Conservation (phyloP, 139 green algal species). For the Chlorella sp. region DNA sequence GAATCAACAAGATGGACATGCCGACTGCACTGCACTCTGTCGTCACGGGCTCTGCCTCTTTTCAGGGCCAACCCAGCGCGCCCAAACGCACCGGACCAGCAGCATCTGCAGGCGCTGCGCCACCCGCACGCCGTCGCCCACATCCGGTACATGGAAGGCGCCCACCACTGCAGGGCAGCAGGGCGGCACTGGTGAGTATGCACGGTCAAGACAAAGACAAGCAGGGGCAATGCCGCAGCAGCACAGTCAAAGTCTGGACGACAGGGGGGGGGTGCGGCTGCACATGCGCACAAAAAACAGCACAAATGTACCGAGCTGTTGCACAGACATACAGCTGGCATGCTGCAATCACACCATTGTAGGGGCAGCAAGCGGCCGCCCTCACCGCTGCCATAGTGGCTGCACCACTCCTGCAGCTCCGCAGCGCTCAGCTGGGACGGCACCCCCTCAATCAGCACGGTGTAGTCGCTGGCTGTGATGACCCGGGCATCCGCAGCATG, state of each 20-base stretch:
- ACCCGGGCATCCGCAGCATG: slow-evolving; percentile 45
- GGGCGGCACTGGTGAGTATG: too few relatives aligned
- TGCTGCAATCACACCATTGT: too few relatives aligned
- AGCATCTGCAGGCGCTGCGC: slow-evolving; percentile 30
- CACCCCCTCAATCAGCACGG: slow-evolving; percentile 44
- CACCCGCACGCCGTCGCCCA: slow-evolving; percentile 35
- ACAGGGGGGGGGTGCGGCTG: too few relatives aligned
- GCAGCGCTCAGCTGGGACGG: neutral
- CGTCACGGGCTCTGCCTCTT: too few relatives aligned
- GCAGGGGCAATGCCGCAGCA: neutral
- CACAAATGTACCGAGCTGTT: too few relatives aligned
- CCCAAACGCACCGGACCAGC: slow-evolving; percentile 18
- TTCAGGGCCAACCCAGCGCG: too few relatives aligned
- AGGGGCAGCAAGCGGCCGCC: neutral
- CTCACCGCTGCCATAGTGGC: slow-evolving; percentile 56
- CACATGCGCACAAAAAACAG: too few relatives aligned
- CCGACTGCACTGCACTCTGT: too few relatives aligned
- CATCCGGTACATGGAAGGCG: slow-evolving; percentile 22
- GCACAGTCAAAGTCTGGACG: too few relatives aligned
- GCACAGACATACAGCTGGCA: neutral
- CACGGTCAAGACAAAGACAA: too few relatives aligned
- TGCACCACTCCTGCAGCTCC: slow-evolving; percentile 48
- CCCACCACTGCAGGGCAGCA: slow-evolving; percentile 34
- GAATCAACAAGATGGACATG: too few relatives aligned
- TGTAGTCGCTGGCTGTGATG: slow-evolving; percentile 60